Base-by-base conservation (phyloP, 2,329 filamentous ascomycete species). In the Emericellopsis atlantica region DNA sequence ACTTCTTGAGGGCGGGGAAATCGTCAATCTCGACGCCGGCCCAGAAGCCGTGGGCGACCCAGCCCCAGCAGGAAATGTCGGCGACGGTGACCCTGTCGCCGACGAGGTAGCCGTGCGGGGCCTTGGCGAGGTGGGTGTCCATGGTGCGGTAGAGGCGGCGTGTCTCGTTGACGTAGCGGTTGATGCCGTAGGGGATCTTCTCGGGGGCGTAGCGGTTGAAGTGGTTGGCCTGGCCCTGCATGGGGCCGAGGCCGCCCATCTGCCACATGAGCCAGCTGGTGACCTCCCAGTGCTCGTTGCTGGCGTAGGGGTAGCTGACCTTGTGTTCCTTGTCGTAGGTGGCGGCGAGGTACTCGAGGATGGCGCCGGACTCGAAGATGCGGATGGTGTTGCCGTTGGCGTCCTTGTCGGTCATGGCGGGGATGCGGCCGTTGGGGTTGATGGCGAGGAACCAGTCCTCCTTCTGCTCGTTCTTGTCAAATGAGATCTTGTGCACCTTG, bases 391-490 rank as follows among this genome's bases (percentile, higher is more conserved):
- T 66, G 49, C 85, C 84, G 57, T 92, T 80, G 5, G 69, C 67
- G 57, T 84, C 81, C 6, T 70, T 84, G 61, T 95, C 88, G 7
- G 84, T 92, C 39, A 95, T 53, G 43, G 88, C 88, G 4, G 88
- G 89, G 51, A 95, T 94, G 49, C 88, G 83, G 48, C 88, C 88
- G 58, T 95, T 95, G 47, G 88, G 88, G 62, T 95, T 95, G 64
- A 95, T 93, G 40, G 80, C 79, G 23, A 93, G 73, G 63, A 90
- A 95, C 86, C 85, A 93, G 14, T 76, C 76, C 59, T 90, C 66
- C 56, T 92, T 93, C 53, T 93, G 86, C n/a, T 67, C 72, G 57
- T 87, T 84, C 47, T 84, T 83, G 46, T 59, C 65, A 44, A 93
- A 72, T n/a, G 83, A 72, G 52, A 93, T 79, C 35, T 73, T 68